Percentiles rank a stretch among this genome's conserved stretches.
Conservation (phyloP, 2,329 filamentous ascomycete species). For the Coleophoma crateriformis region DNA sequence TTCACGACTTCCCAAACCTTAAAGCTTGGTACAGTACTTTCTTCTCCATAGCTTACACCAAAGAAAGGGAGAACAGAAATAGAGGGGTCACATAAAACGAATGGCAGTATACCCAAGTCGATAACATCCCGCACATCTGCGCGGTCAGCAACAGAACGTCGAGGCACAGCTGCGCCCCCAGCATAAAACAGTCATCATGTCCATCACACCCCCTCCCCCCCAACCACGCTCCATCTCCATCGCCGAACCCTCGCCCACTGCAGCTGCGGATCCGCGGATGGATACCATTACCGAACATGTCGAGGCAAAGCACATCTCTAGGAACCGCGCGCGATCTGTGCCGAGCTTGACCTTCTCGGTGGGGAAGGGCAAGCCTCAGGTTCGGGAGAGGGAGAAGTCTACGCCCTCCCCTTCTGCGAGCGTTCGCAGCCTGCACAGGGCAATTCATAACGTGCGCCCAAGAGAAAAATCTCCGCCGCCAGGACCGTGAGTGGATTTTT, state of each 20-base stretch:
- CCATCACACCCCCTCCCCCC: neutral
- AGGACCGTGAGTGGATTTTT: slow-evolving; percentile 24
- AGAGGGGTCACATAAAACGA: too few relatives aligned
- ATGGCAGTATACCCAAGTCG: too few relatives aligned
- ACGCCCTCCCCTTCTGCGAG: slow-evolving; percentile 7
- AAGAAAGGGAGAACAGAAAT: too few relatives aligned
- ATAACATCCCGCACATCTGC: too few relatives aligned
- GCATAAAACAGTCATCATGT: neutral
- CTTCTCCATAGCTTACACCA: too few relatives aligned
- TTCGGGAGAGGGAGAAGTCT: neutral
- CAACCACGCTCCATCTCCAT: slow-evolving; percentile 6
- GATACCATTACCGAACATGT: slow-evolving; percentile 27
- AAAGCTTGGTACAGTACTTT: too few relatives aligned
- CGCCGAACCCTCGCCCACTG: slow-evolving; percentile 4
- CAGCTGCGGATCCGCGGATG: slow-evolving; percentile 14
- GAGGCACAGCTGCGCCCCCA: too few relatives aligned
- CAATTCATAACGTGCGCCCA: slow-evolving; percentile 9
- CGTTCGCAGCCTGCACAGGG: slow-evolving; percentile 3
- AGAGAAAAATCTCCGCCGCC: slow-evolving; percentile 31
- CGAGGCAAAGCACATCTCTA: slow-evolving; percentile 16
- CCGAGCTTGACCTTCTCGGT: slow-evolving; percentile 20
- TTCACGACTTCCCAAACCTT: too few relatives aligned
- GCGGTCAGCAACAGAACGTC: too few relatives aligned
- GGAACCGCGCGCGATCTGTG: slow-evolving; percentile 12
- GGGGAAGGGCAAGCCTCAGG: slow-evolving; percentile 8